Evolutionary conservation across 2,329 filamentous ascomycete genomes (phyloP), one percentile per base, ranked within the genome.

Genomic region (Cyphellophora attinorum): DNA sequence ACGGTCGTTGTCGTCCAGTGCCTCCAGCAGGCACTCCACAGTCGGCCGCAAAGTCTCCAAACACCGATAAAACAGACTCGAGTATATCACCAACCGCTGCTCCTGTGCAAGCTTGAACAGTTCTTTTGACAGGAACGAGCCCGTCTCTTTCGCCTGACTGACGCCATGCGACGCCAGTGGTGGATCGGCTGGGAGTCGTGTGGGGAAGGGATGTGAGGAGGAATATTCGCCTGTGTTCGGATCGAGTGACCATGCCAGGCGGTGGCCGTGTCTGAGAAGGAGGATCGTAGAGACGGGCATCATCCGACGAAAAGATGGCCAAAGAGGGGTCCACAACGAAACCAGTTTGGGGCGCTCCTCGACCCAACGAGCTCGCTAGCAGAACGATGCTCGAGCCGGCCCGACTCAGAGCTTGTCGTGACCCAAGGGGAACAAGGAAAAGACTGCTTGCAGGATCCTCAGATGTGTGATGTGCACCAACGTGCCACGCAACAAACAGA

Each of bases 201-300:
- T 96, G 1, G 91, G 89, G 23, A 84, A 85, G 27, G 71, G 76
- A 46, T 91, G 76, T 39, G 68, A 68, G 15, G 81, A 67, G 35
- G 71, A 73, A 65, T 96, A 96, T 48, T 70, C 70, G 34, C 91
- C 89, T 23, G 84, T 89, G 41, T 70, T 64, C 29, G 78, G 76
- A 60, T 96, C 79, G 41, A 96, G 84, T 28, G 76, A 75, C 85
- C 88, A 96, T 56, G 82, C 86, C 45, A 83, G 80, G 43, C 91
- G 85, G 60, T 93, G 94, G 28, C 46, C 48, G 33, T 51, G 48
- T 15, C 48, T 39, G 11, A 51, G 40, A 21, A 51, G 42, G 19
- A 48, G 38, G 27, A 51, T 46, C 18, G 45, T 41, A n/a, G 39
- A 44, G 16, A 51, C 48, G 17, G 47, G 47, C 48, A 51, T 49